Conservation (phyloP, 371 early-diverging fungal species). For the Mortierella sp. region DNA sequence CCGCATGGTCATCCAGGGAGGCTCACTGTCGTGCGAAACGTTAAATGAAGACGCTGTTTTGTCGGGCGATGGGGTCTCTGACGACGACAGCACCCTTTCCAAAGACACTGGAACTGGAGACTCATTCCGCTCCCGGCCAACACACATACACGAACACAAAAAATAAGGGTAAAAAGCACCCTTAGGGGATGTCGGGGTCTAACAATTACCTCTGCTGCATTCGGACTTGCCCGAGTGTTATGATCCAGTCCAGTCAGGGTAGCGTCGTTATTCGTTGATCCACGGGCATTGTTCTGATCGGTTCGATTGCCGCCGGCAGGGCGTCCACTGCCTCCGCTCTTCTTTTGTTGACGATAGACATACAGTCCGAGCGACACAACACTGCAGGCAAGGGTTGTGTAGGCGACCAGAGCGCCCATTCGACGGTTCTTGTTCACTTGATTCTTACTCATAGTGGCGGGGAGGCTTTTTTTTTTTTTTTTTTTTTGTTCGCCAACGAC, state of each 20-base stretch:
- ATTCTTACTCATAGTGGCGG: slow-evolving; percentile 41
- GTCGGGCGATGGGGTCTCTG: slow-evolving; percentile 1
- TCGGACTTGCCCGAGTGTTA: slow-evolving; percentile 2
- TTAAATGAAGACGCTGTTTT: neutral
- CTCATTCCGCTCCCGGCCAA: too few species aligned
- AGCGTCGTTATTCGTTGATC: slow-evolving; percentile 16
- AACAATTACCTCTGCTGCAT: slow-evolving; percentile 36
- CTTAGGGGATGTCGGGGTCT: too few species aligned
- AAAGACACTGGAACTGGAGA: too few species aligned
- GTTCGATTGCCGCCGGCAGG: slow-evolving; percentile 9
- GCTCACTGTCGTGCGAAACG: neutral
- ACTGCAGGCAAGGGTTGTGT: slow-evolving; percentile 47
- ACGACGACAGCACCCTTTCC: too few species aligned
- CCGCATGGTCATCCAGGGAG: neutral
- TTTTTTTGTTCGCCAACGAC: too few species aligned
- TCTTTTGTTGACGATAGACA: slow-evolving; percentile 44
- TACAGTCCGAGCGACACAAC: slow-evolving; percentile 58
- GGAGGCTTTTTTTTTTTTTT: too few species aligned
- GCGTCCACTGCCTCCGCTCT: slow-evolving; percentile 1
- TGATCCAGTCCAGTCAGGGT: slow-evolving; percentile 25
- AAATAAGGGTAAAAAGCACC: too few species aligned
- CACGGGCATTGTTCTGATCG: neutral
- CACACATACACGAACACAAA: too few species aligned
- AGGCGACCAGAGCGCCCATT: slow-evolving; percentile 36
- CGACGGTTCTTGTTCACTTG: slow-evolving; percentile 28